Conservation (phyloP, 345 rosid species). For the Lepidium sativum region DNA sequence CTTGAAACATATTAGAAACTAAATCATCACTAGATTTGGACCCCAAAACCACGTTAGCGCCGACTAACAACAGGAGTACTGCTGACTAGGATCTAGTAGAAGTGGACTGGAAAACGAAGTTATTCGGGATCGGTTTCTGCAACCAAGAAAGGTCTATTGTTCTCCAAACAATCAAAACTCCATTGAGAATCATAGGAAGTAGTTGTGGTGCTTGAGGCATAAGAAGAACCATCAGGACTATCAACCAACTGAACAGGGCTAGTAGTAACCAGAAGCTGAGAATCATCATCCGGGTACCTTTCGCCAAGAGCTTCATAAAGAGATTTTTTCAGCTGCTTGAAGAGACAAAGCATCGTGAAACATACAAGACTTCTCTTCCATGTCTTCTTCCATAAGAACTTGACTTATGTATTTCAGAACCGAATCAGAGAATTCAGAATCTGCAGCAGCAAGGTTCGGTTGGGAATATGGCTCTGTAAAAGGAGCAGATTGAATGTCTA, state of each 20-base stretch:
- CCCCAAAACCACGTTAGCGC: constrained; percentile 23
- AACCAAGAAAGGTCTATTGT: constrained; percentile 20
- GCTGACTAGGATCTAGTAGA: neutral
- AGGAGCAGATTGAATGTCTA: constrained; percentile 18
- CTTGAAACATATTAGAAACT: constrained; percentile 29
- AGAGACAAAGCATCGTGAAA: constrained; percentile 61
- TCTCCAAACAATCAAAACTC: constrained; percentile 36
- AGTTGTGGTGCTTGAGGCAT: constrained; percentile 21
- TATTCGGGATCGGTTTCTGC: constrained; percentile 24
- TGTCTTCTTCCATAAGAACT: constrained; percentile 76
- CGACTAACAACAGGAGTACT: constrained; percentile 17
- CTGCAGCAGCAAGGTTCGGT: constrained; percentile 25
- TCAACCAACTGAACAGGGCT: constrained; percentile 27
- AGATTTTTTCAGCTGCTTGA: constrained; percentile 64
- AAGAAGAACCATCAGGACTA: constrained; percentile 31
- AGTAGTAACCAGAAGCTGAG: constrained; percentile 15
- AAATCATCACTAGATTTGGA: constrained; percentile 30
- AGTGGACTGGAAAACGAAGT: constrained; percentile 46
- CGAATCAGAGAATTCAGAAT: constrained; percentile 43
- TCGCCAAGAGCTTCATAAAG: constrained; percentile 61
- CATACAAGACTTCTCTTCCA: constrained; percentile 48
- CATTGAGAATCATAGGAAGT: constrained; percentile 32
- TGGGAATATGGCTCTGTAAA: constrained; percentile 24
- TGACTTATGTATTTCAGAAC: constrained; percentile 55
- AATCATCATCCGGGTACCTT: constrained; percentile 36